Evolutionary conservation across 768 basidiomycete genomes (phyloP).

Genomic region (Nidularia pulvinata): DNA sequence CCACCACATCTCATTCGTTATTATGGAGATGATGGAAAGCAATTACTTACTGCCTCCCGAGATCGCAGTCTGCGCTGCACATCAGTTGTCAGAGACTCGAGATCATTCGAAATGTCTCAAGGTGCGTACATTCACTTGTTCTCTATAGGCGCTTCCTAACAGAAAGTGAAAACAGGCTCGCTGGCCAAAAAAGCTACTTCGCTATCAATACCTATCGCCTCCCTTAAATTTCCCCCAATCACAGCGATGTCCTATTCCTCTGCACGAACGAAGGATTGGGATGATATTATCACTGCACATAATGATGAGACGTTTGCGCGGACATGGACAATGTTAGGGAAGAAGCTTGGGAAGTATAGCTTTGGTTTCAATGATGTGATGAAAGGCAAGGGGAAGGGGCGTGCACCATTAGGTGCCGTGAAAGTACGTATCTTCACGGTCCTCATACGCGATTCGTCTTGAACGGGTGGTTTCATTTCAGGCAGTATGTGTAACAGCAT

Average conservation of each 20-base stretch:
- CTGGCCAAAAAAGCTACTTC: constrained; percentile 78
- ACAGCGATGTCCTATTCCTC: constrained; percentile 78
- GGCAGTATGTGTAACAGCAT: constrained; percentile 89
- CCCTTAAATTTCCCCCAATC: constrained; percentile 84
- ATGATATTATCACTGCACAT: constrained; percentile 93
- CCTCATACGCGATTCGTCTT: not conserved
- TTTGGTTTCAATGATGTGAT: constrained; percentile 56
- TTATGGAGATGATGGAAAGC: constrained; percentile 98
- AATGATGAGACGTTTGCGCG: constrained; percentile 80
- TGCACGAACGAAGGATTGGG: constrained; percentile 92
- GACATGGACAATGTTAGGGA: constrained; percentile 86
- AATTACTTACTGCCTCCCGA: constrained; percentile 83
- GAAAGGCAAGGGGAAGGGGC: constrained; percentile 47
- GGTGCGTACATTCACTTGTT: constrained; percentile 36
- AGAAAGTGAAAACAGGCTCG: constrained; percentile 50
- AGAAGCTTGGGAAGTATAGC: constrained; percentile 76
- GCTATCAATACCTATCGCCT: constrained; percentile 76
- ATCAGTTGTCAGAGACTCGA: constrained; percentile 92
- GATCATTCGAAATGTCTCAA: constrained; percentile 95
- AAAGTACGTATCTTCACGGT: constrained; percentile 48
- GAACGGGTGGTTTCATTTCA: constrained; percentile 18
- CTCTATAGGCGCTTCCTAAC: not conserved
- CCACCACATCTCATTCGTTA: constrained; percentile 93
- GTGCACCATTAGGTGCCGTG: constrained; percentile 50
- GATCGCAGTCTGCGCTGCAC: constrained; percentile 91